Conservation (phyloP, 2,329 filamentous ascomycete genomes). For the Apiospora marii region DNA sequence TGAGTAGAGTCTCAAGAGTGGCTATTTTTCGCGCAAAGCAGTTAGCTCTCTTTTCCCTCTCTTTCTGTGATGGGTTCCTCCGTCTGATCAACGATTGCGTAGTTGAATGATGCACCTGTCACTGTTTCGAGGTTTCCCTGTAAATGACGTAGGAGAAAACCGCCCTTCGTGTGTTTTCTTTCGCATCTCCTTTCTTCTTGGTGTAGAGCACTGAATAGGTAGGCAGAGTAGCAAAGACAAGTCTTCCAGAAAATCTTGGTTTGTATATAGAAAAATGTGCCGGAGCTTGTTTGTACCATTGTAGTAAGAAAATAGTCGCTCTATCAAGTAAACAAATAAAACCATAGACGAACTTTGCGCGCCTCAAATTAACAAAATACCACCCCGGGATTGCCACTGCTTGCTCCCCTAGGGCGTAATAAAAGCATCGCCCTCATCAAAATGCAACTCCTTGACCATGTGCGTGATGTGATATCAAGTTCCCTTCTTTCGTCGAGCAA, state of each 20-base stretch:
- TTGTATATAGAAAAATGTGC: neutral
- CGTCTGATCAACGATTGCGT: too few species aligned
- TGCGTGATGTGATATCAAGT: conserved; percentile 13
- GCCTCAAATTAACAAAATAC: conserved; percentile 17
- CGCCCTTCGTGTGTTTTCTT: too few species aligned
- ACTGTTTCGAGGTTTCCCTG: neutral
- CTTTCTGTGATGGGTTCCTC: neutral
- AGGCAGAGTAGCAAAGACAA: neutral
- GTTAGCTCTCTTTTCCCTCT: neutral
- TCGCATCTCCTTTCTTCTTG: neutral
- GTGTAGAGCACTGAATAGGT: neutral
- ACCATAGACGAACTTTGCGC: neutral
- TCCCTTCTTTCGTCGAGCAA: neutral
- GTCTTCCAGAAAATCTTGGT: neutral
- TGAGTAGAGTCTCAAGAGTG: neutral
- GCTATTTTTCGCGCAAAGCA: neutral
- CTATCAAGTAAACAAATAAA: conserved; percentile 1
- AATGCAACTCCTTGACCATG: conserved; percentile 13
- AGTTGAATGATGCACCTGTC: neutral
- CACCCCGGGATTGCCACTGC: conserved; percentile 22
- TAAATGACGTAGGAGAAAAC: neutral
- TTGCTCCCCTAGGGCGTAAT: neutral
- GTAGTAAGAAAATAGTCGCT: conserved; percentile 21
- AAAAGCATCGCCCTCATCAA: neutral
- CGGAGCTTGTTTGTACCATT: conserved; percentile 17